These are phyloP conservation scores for Apiotrichum laibachii DNA, from an alignment of 1,284 basidiomycete genomes.

Conservation along the genomic window DNA sequence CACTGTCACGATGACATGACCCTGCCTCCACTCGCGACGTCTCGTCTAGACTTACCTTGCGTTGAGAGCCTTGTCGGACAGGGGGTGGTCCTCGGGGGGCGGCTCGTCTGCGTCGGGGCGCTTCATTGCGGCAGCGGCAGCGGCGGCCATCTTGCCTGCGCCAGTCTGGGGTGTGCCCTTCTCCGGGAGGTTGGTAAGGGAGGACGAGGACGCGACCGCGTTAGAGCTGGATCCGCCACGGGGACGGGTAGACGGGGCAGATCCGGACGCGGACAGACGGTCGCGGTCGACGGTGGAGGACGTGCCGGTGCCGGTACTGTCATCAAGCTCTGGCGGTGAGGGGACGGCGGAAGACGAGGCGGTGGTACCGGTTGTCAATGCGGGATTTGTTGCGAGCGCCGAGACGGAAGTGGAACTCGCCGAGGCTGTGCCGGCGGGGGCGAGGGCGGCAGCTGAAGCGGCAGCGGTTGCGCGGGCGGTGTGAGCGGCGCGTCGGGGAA, in stretches of 20 bases:
- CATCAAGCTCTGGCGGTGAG: constrained; percentile 15
- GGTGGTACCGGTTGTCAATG: constrained; percentile 19
- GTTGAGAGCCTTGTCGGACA: constrained; percentile 37
- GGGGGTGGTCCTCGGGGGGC: constrained; percentile 39
- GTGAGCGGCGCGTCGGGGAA: background rate
- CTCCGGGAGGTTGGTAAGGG: background rate
- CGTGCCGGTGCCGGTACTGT: background rate
- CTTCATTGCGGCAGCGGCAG: constrained; percentile 35
- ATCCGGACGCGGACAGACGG: background rate
- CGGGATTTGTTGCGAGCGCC: constrained; percentile 13
- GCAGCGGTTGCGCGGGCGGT: background rate
- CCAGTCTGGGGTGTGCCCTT: constrained; percentile 38
- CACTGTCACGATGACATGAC: too few species aligned
- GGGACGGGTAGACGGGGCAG: background rate
- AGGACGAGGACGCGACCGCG: background rate
- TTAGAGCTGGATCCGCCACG: too few species aligned
- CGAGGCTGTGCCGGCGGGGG: background rate
- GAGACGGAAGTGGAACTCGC: constrained; percentile 10
- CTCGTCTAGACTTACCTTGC: constrained; percentile 30
- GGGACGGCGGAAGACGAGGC: constrained; percentile 19
- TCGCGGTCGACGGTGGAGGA: background rate
- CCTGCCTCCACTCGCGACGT: too few species aligned
- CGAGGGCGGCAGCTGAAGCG: background rate
- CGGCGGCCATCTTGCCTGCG: constrained; percentile 41
- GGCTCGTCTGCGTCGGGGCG: constrained; percentile 11